Percentiles rank a stretch among this genome's conserved stretches.
phyloP scores from a whole-genome alignment of 108 stramenopile species.

The Aurantiochytrium sp. region DNA sequence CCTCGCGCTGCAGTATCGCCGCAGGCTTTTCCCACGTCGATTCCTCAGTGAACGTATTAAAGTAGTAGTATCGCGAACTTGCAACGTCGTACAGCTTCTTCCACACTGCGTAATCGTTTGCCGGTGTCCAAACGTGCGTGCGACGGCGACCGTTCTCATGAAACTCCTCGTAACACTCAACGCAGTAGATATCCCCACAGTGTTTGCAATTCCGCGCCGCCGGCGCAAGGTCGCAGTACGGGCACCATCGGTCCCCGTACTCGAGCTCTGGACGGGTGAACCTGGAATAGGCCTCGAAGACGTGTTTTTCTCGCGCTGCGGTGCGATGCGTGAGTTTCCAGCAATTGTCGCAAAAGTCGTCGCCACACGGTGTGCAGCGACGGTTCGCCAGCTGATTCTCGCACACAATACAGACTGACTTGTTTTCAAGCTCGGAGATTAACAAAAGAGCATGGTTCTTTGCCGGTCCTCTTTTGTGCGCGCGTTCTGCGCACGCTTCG shows the following conservation, averaged over 20 bases:
- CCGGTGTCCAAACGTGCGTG: background rate
- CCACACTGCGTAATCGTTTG: background rate
- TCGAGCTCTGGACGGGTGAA: background rate
- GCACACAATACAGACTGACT: background rate
- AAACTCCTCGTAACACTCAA: background rate
- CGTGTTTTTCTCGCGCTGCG: background rate
- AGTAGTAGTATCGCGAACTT: background rate
- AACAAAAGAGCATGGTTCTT: background rate
- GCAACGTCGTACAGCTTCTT: background rate
- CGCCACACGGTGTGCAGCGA: background rate
- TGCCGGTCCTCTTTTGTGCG: background rate
- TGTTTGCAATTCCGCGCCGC: background rate
- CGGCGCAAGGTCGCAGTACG: background rate
- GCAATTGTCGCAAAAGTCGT: background rate
- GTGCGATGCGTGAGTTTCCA: background rate
- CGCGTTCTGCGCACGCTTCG: background rate
- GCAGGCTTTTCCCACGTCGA: slow-evolving; percentile 7
- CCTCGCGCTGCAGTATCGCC: background rate
- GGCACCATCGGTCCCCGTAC: background rate
- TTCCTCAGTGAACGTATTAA: background rate
- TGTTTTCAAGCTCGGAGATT: background rate
- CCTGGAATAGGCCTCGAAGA: background rate
- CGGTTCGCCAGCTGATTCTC: slow-evolving; percentile 11
- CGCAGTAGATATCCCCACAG: background rate
- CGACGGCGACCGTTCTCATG: background rate